Evolutionary conservation across 1,284 basidiomycete species (phyloP).

Genomic region (Apiotrichum domesticum): DNA sequence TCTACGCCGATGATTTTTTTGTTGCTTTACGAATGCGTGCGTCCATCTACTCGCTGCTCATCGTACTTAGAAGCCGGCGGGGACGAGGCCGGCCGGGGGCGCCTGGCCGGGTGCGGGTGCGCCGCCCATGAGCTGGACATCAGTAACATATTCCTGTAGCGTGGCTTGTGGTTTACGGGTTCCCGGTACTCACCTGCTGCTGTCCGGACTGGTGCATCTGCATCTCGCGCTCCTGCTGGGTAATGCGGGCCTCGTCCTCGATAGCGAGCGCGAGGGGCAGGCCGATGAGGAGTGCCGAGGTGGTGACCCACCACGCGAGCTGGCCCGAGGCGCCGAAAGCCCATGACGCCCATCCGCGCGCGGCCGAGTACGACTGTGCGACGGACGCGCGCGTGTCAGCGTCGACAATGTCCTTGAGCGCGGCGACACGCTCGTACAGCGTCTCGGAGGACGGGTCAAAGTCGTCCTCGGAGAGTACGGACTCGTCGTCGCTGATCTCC

Average conservation of each 20-base stretch:
- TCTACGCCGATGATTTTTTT: neutral
- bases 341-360: slow-evolving; percentile 59
- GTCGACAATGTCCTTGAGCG: slow-evolving; percentile 91
- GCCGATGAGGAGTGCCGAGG: slow-evolving; percentile 85
- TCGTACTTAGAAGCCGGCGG: slow-evolving; percentile 18
- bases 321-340: slow-evolving; percentile 62
- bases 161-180: neutral
- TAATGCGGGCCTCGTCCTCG: slow-evolving; percentile 92
- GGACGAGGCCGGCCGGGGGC: slow-evolving; percentile 5
- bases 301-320: slow-evolving; percentile 90
- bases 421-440: slow-evolving; percentile 78
- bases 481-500: slow-evolving; percentile 30
- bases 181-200: slow-evolving; percentile 62
- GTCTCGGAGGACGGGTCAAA: slow-evolving; percentile 56
- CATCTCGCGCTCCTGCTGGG: slow-evolving; percentile 92
- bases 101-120: neutral
- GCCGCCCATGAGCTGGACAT: slow-evolving; percentile 16
- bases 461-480: slow-evolving; percentile 33
- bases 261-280: slow-evolving; percentile 86
- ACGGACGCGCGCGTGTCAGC: slow-evolving; percentile 78
- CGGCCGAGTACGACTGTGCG: slow-evolving; percentile 56
- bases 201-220: slow-evolving; percentile 85
- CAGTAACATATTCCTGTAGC: neutral
- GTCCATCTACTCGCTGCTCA: neutral
- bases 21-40: neutral